Percentiles rank a stretch among this genome's conserved stretches.
Conservation (phyloP, 306 rosid genomes). For the Oxytropis ochrocephala region DNA sequence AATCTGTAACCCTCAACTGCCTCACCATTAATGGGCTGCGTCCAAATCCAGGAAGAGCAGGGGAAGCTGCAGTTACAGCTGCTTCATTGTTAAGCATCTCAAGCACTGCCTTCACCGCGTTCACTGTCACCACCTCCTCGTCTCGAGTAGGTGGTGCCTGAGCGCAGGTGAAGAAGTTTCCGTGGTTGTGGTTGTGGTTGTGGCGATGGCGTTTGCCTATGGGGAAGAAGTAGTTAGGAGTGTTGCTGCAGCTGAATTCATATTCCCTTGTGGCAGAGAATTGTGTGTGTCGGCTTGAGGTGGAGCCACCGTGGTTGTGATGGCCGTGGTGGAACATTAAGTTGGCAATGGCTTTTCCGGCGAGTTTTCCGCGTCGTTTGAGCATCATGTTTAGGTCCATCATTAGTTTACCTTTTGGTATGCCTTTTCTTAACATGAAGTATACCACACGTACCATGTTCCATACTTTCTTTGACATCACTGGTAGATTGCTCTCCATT, state of each 20-base stretch:
- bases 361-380: constrained; percentile 81
- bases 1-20: constrained; percentile 84
- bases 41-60: constrained; percentile 48
- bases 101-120: constrained; percentile 35
- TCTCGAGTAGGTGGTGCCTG: constrained; percentile 45
- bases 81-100: constrained; percentile 41
- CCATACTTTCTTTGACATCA: constrained; percentile 53
- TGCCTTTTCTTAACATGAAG: constrained; percentile 68
- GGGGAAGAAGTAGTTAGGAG: constrained; percentile 43
- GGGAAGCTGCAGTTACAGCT: constrained; percentile 30
- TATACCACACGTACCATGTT: constrained; percentile 50
- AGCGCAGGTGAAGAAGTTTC: constrained; percentile 40
- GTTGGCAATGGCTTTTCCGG: constrained; percentile 70
- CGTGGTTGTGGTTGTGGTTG: constrained; percentile 3
- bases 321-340: constrained; percentile 53
- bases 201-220: constrained; percentile 40
- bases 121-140: constrained; percentile 40
- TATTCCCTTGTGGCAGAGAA: constrained; percentile 38
- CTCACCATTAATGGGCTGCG: constrained; percentile 53
- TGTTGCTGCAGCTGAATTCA: constrained; percentile 92
- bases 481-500: constrained; percentile 44
- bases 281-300: constrained; percentile 4
- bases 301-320: background rate
- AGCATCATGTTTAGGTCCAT: constrained; percentile 63
- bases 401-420: constrained; percentile 56